These are phyloP conservation scores for Polytolypa hystricis DNA, from an alignment of 2,329 filamentous ascomycete genomes.

Conservation along the genomic window DNA sequence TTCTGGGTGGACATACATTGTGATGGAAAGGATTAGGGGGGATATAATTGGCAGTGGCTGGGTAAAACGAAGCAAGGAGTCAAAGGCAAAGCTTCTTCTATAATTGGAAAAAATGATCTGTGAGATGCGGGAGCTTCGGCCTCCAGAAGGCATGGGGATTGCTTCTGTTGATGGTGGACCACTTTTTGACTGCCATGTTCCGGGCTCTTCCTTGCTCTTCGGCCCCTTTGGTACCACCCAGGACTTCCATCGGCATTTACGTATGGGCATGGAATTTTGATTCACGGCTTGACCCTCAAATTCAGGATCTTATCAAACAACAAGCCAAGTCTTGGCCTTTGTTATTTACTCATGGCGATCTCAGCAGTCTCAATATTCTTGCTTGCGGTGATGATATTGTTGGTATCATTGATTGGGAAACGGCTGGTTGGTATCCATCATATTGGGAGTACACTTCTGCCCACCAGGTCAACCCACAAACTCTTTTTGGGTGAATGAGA, in stretches of 20 bases:
- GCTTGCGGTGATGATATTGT: constrained; percentile 3
- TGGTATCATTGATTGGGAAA: constrained; percentile 10
- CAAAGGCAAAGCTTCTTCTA: constrained; percentile 24
- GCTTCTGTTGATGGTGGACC: constrained; percentile 23
- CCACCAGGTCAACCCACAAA: constrained; percentile 1
- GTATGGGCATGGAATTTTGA: constrained; percentile 19
- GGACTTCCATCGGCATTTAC: constrained; percentile 30
- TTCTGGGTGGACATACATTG: constrained; percentile 24
- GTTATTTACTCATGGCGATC: constrained; percentile 42
- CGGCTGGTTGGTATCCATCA: constrained; percentile 9
- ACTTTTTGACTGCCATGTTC: constrained; percentile 23
- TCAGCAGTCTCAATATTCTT: constrained; percentile 25
- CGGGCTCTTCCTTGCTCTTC: constrained; percentile 17
- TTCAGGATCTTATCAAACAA: constrained; percentile 24
- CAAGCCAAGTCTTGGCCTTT: constrained; percentile 22
- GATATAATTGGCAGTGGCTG: constrained; percentile 23
- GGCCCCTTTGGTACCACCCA: constrained; percentile 23
- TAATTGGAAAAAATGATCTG: constrained; percentile 20
- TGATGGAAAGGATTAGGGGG: constrained; percentile 32
- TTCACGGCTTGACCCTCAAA: constrained; percentile 14
- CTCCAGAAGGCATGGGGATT: constrained; percentile 17
- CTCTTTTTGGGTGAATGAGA: constrained; percentile 1
- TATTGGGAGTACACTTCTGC: constrained; percentile 9
- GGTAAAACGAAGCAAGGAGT: constrained; percentile 21
- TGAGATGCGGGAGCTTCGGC: constrained; percentile 22